Evolutionary conservation across 805 yeast species (phyloP), one percentile per base, ranked within the genome.

Genomic region (Yarrowia hollandica): DNA sequence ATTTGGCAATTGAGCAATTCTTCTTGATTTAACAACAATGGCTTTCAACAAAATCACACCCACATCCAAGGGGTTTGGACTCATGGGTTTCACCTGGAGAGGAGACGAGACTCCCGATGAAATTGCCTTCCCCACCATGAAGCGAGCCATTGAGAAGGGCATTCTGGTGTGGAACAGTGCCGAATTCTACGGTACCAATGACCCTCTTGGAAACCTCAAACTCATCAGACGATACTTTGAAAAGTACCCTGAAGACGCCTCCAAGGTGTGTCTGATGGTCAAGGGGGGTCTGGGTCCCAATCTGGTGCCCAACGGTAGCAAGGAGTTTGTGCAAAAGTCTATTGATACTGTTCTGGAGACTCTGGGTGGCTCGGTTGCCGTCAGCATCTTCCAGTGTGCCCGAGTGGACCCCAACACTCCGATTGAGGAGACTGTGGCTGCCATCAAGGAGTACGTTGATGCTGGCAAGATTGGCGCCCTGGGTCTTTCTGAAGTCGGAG

Each of bases 81-180:
- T 89, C 63, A 88, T 90, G 96, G 81, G 86, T 60, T 76, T 88
- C 69, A 87, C 96, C 1, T 82, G 88, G 88, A 77, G 78, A 35
- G 62, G 39, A 14, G 69, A 66, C 0, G 89, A 88, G 30, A 70
- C 79, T 30, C 78, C 85, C 7, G 69, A 77, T 55, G 82, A 78
- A 16, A 74, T 76, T 57, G 83, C 87, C 2, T 75, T 82, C 61
- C 80, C 73, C 10, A 72, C 81, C 2, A 74, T 90, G 68, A 77
- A 81, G 60, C 72, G 75, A 31, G 84, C 86, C 23, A 69, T 82
- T 26, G 74, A 76, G 71, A 66, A 69, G 61, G 76, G 83, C 62
- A 75, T 81, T 71, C 72, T 71, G 10, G 78, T 85, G 61, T 73
- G 87, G 71, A 88, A 88, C 67, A 83, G 82, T 23, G 94, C 94